These are phyloP conservation scores for Mycena vitilis DNA, from an alignment of 768 basidiomycete species.

Conservation along the genomic window DNA sequence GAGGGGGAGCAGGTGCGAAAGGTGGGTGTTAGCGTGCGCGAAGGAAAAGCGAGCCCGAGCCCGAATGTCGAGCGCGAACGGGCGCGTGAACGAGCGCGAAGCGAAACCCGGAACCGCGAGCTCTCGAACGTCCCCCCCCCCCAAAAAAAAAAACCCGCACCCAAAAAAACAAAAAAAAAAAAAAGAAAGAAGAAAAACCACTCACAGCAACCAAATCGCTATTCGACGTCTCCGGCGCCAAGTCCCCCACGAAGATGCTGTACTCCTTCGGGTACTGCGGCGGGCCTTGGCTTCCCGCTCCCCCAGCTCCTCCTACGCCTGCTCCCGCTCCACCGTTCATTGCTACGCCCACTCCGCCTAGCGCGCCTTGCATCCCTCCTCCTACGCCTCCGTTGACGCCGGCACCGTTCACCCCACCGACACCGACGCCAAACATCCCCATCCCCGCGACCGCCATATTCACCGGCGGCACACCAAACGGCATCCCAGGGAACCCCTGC, in stretches of 20 bases:
- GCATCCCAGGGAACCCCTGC: too few species aligned
- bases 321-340: neutral
- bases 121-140: too few species aligned
- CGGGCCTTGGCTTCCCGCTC: conserved; percentile 32
- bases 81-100: too few species aligned
- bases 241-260: conserved; percentile 94
- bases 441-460: too few species aligned
- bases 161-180: neutral
- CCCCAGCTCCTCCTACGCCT: neutral
- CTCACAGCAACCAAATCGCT: conserved; percentile 88
- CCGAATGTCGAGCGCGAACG: too few species aligned
- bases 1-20: too few species aligned
- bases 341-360: neutral
- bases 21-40: too few species aligned
- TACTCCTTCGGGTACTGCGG: conserved; percentile 86
- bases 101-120: too few species aligned
- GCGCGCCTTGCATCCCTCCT: too few species aligned
- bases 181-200: neutral
- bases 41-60: too few species aligned
- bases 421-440: too few species aligned
- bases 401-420: neutral
- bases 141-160: neutral
- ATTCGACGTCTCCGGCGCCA: conserved; percentile 93
- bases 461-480: too few species aligned
- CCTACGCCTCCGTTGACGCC: neutral